phyloP scores from a whole-genome alignment of 805 yeast species.

The Jamesozyma hellenica region DNA sequence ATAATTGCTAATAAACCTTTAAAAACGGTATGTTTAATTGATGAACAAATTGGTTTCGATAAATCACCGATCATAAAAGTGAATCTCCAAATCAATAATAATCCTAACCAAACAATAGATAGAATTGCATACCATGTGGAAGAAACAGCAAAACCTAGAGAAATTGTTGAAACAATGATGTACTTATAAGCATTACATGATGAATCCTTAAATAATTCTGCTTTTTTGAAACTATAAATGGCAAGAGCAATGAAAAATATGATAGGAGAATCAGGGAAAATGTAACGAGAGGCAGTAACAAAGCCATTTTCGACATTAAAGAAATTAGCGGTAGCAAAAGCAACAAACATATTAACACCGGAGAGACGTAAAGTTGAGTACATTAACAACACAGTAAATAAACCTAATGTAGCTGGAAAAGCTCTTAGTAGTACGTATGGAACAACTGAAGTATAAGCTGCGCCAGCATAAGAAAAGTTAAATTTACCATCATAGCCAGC shows the following conservation, averaged over 20 bases:
- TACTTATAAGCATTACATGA: constrained; percentile 47
- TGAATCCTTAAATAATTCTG: constrained; percentile 55
- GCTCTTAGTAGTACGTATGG: constrained; percentile 64
- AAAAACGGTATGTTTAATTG: constrained; percentile 39
- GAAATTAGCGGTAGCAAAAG: constrained; percentile 45
- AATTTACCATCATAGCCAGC: constrained; percentile 68
- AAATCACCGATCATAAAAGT: constrained; percentile 70
- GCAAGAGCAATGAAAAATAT: constrained; percentile 68
- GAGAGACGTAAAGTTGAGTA: constrained; percentile 63
- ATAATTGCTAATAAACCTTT: constrained; percentile 48
- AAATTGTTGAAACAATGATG: constrained; percentile 49
- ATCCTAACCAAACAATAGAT: constrained; percentile 69
- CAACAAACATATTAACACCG: constrained; percentile 60
- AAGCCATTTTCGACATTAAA: constrained; percentile 56
- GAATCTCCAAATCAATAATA: constrained; percentile 46
- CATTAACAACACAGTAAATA: constrained; percentile 51
- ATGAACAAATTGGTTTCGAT: constrained; percentile 35
- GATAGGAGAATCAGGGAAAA: constrained; percentile 66
- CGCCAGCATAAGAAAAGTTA: constrained; percentile 54
- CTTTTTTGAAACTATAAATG: constrained; percentile 52
- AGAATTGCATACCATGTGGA: constrained; percentile 79
- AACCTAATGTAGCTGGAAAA: constrained; percentile 58
- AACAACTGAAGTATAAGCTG: constrained; percentile 40
- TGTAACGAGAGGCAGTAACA: constrained; percentile 63
- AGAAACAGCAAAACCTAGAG: constrained; percentile 59